A percentile compares a stretch with the other conserved stretches of the same genome.
Conservation (phyloP, 2,329 filamentous ascomycete genomes). For the Aspergillus ibericus region DNA sequence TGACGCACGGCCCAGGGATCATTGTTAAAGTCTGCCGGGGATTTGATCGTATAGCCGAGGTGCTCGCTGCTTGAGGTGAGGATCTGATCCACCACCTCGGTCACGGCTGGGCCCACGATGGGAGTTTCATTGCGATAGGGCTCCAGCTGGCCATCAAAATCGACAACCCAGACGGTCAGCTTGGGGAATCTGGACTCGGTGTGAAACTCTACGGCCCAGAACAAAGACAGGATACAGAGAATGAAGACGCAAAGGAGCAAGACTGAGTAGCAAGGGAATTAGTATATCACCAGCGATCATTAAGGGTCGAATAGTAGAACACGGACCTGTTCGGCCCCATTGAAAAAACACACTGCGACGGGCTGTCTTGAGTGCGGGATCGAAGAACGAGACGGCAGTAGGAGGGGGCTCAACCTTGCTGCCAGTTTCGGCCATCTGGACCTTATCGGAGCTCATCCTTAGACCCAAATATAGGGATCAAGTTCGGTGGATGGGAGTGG, state of each 20-base stretch:
- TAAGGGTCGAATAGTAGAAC: neutral
- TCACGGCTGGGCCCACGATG: constrained; percentile 58
- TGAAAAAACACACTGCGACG: constrained; percentile 23
- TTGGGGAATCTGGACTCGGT: constrained; percentile 51
- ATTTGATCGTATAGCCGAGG: constrained; percentile 53
- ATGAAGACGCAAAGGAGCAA: constrained; percentile 56
- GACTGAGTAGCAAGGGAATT: constrained; percentile 14
- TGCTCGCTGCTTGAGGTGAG: constrained; percentile 40
- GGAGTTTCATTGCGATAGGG: constrained; percentile 52
- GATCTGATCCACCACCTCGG: constrained; percentile 47
- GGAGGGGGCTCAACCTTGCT: constrained; percentile 14
- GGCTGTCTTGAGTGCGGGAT: constrained; percentile 25
- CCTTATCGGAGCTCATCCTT: constrained; percentile 9
- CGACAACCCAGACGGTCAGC: constrained; percentile 60
- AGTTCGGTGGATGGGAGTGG: neutral
- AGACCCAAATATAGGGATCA: neutral
- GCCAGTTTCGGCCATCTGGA: constrained; percentile 8
- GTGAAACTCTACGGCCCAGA: constrained; percentile 60
- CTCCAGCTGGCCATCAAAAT: constrained; percentile 59
- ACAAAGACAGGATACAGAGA: constrained; percentile 58
- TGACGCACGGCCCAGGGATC: constrained; percentile 59
- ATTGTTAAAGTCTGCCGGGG: constrained; percentile 54
- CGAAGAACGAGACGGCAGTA: constrained; percentile 28
- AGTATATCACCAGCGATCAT: neutral
- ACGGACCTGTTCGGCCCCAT: constrained; percentile 27